Evolutionary conservation across 2,329 filamentous ascomycete species (phyloP), one percentile per base, ranked within the genome.

Genomic region (Diaporthe sp.): DNA sequence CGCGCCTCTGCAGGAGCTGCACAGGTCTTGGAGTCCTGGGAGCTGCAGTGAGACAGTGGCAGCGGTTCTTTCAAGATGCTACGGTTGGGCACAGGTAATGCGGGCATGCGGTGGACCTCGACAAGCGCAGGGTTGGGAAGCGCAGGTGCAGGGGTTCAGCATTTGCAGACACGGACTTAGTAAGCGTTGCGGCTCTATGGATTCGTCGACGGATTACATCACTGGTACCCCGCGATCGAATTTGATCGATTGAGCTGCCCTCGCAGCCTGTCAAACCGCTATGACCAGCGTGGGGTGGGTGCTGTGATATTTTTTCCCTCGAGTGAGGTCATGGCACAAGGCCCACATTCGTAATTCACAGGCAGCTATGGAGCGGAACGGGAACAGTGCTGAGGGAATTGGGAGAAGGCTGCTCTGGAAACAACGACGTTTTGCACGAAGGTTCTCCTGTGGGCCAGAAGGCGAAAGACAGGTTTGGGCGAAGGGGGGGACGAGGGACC

Each of bases 401-500:
- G 22, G 19, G 28, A 37, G 19, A 57, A 19, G 71, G 25, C 46
- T 46, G 17, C 12, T 37, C 58, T 73, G 58, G 71, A 73, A 73
- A 46, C 71, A 65, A 55, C 71, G 25, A 57, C 37, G 28, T 15
- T 37, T 53, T 65, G 71, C 71, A 73, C 12, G 71, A 73, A 73
- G 58, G 51, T 73, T 73, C 71, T 73, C 51, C 46, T 73, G 71
- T 73, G 71, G 71, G 71, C 71, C 58, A 37, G 49, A 42, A 22
- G 65, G 49, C 65, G 15, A 55, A 68, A 69, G 65, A 13, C 65
- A 69, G 65, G 46, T 39, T 69, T 55, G 65, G n/a, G 46, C 34
- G 15, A 39, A 55, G 22, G 34, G 65, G 44, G 22, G 22, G 31
- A 19, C 25, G 22, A n/a, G 65, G 44, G 46, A 25, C 10, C 22